Evolutionary conservation across 2,329 filamentous ascomycete genomes (phyloP).

Genomic region (Pseudohalonectria lignicola): DNA sequence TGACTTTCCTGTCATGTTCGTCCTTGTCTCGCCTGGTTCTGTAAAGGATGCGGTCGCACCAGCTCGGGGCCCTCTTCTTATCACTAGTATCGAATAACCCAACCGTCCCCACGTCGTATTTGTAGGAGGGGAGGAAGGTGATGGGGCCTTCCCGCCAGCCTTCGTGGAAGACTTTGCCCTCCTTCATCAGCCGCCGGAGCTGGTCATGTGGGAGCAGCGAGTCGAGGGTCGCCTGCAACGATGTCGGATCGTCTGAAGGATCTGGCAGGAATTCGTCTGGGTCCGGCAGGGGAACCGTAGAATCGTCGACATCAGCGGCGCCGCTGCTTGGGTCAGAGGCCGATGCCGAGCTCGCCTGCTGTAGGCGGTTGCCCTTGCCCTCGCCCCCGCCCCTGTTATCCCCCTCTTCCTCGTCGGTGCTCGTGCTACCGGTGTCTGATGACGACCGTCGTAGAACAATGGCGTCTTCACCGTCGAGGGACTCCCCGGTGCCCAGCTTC

Average conservation of each 20-base stretch:
- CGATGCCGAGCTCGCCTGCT: neutral
- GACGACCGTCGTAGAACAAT: slow-evolving; percentile 35
- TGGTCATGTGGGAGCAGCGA: slow-evolving; percentile 89
- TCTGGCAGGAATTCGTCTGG: slow-evolving; percentile 58
- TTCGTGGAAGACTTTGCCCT: slow-evolving; percentile 74
- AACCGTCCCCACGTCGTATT: slow-evolving; percentile 92
- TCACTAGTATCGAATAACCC: slow-evolving; percentile 91
- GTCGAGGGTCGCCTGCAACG: slow-evolving; percentile 76
- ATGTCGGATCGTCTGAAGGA: slow-evolving; percentile 67
- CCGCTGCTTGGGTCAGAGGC: slow-evolving; percentile 12
- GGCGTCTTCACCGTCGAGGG: slow-evolving; percentile 35
- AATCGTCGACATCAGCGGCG: slow-evolving; percentile 14
- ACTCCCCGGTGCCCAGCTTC: slow-evolving; percentile 12
- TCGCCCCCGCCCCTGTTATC: slow-evolving; percentile 13
- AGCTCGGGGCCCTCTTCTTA: slow-evolving; percentile 84
- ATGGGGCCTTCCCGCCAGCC: slow-evolving; percentile 88
- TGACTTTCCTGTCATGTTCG: slow-evolving; percentile 49
- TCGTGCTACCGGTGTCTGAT: slow-evolving; percentile 21
- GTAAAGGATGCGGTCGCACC: slow-evolving; percentile 92
- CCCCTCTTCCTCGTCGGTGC: slow-evolving; percentile 10
- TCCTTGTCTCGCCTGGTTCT: slow-evolving; percentile 63
- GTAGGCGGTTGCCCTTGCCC: slow-evolving; percentile 18
- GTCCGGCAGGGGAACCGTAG: slow-evolving; percentile 39
- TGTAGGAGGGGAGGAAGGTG: slow-evolving; percentile 87
- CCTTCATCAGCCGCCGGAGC: slow-evolving; percentile 60